Evolutionary conservation across 2,329 filamentous ascomycete genomes (phyloP).

Genomic region (Botrytis elliptica): DNA sequence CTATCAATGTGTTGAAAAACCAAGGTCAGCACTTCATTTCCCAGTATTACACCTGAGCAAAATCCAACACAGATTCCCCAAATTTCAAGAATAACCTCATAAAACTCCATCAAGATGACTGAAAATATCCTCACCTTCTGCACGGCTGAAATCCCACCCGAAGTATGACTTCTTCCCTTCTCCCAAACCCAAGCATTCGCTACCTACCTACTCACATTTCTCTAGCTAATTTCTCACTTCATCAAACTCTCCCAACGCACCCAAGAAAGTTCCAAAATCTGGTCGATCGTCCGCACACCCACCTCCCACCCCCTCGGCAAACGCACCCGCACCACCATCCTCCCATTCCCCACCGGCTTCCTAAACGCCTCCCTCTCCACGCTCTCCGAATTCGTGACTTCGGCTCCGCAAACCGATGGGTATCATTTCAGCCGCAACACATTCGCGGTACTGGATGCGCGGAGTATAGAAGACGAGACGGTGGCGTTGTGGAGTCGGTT

Average conservation of each 20-base stretch:
- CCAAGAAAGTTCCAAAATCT: neutral
- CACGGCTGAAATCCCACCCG: neutral
- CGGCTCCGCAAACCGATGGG: neutral
- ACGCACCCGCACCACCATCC: neutral
- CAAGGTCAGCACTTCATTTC: neutral
- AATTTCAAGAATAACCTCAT: neutral
- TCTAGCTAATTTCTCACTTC: neutral
- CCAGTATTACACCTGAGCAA: neutral
- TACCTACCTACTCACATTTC: neutral
- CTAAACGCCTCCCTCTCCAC: neutral
- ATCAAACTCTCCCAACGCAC: neutral
- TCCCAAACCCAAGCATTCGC: neutral
- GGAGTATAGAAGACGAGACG: neutral
- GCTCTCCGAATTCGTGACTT: neutral
- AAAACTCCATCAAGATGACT: neutral
- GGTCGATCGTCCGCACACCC: neutral
- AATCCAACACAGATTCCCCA: no score
- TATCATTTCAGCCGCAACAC: neutral
- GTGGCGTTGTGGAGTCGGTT: neutral
- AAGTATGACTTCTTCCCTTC: neutral
- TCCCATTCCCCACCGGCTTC: neutral
- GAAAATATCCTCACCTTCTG: constrained; percentile 6
- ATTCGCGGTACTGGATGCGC: neutral
- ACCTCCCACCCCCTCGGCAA: neutral
- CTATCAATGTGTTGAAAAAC: neutral